Percentiles rank a stretch among this genome's conserved stretches.
Evolutionary conservation across 164 flowering plant genomes (phyloP).

Genomic region (Taxillus chinensis): DNA sequence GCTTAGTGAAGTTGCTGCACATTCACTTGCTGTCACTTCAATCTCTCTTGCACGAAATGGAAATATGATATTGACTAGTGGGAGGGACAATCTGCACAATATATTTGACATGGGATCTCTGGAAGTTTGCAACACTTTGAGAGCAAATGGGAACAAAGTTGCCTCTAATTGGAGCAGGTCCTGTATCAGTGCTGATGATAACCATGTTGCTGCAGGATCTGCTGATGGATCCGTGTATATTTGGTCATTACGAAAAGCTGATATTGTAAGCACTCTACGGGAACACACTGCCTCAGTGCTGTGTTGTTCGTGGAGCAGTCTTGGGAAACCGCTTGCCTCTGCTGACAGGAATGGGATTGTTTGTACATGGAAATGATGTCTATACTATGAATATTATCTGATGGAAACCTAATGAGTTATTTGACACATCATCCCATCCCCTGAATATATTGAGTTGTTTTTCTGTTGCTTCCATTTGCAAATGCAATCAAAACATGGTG

Average conservation of each 20-base stretch:
- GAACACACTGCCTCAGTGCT: slow-evolving; percentile 69
- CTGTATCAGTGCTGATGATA: slow-evolving; percentile 84
- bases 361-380: slow-evolving; percentile 58
- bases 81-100: slow-evolving; percentile 89
- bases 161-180: slow-evolving; percentile 96
- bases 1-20: slow-evolving; percentile 84
- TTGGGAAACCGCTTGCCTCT: slow-evolving; percentile 80
- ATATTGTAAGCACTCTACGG: slow-evolving; percentile 58
- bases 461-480: too few relatives aligned
- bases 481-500: too few relatives aligned
- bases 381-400: neutral
- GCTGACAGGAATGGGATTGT: slow-evolving; percentile 73
- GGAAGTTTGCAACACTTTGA: slow-evolving; percentile 74
- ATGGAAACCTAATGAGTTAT: too few relatives aligned
- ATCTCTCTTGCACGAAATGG: slow-evolving; percentile 67
- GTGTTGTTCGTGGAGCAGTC: slow-evolving; percentile 85
- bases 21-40: slow-evolving; percentile 73
- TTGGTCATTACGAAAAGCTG: slow-evolving; percentile 68
- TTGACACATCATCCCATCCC: too few relatives aligned
- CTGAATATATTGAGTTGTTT: too few relatives aligned
- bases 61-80: slow-evolving; percentile 59
- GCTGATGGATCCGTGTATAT: slow-evolving; percentile 72
- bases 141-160: slow-evolving; percentile 61
- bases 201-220: slow-evolving; percentile 81
- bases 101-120: slow-evolving; percentile 71